Base-by-base conservation (phyloP, 1,284 basidiomycete species). In the Leccinum pachyderme region DNA sequence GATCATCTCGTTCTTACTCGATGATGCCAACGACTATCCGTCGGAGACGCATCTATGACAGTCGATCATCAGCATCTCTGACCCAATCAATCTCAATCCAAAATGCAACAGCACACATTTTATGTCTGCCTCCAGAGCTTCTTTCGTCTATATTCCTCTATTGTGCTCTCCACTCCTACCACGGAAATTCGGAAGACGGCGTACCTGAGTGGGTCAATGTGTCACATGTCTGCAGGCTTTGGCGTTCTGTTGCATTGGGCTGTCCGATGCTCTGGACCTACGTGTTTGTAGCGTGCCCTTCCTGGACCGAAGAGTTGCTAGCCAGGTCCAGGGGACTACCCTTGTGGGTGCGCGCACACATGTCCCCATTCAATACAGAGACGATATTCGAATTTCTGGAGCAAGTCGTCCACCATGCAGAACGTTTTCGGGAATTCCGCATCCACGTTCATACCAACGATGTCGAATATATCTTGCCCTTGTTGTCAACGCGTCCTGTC, bases 181-280 rank as follows among this genome's bases (percentile, higher is more conserved):
- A 18, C 11, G 5, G 24, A 13, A 9, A 28, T n/a, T 28, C 6
- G 51, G 4, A 25, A 7, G 22, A 46, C 15, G 52, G 52, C 7
- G 13, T 55, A 9, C 52, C 52, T 13, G 7, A 5, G 15, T 53
- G 52, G 52, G 35, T 47, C 8, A 18, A 7, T 5, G 52, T 53
- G 28, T 25, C 52, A n/a, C 8, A 54, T 9, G 33, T 53, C 5
- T 53, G 52, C 51, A 29, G 33, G 22, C 6, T 4, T 27, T 54
- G 52, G 52, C 52, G 52, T 55, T 31, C 7, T 2, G n/a, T 55
- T 8, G 52, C 35, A 8, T 53, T 55, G 5, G 25, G 28, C 18
- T 46, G 7, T 27, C 52, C 33, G 7, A 31, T 15, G 12, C 32
- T 52, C 33, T 52, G 51, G 51, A 29, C 27, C 33, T 52, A 54